phyloP scores from a whole-genome alignment of 164 flowering plant species.

The Annona cherimola region DNA sequence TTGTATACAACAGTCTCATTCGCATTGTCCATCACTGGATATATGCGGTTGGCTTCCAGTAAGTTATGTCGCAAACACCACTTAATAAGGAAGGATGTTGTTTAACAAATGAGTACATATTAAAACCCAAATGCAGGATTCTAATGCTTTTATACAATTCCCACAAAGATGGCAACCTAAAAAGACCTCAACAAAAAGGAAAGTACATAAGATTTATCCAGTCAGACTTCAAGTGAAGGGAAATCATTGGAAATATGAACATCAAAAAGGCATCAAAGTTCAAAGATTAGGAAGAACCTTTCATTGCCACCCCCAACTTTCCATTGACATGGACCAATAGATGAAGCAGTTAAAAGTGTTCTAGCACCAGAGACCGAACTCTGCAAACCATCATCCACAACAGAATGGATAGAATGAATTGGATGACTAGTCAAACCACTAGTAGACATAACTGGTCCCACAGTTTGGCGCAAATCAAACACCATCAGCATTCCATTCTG shows the following conservation, averaged over 20 bases:
- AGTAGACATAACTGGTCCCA: conserved; percentile 42
- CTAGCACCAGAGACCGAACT: conserved; percentile 26
- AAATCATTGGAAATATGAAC: not conserved
- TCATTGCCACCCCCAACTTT: conserved; percentile 38
- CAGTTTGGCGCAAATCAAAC: conserved; percentile 83
- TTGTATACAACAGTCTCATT: too few species aligned
- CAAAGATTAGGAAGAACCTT: conserved; percentile 36
- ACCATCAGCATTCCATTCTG: conserved; percentile 78
- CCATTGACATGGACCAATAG: conserved; percentile 72
- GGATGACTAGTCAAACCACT: conserved; percentile 55
- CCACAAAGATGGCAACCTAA: not conserved
- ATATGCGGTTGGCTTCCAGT: too few species aligned
- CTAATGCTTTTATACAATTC: too few species aligned
- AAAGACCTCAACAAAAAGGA: not conserved
- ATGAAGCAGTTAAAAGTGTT: conserved; percentile 65
- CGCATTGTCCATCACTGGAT: too few species aligned
- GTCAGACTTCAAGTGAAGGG: not conserved
- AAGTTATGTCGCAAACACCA: too few species aligned
- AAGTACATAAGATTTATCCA: not conserved
- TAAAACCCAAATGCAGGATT: too few species aligned
- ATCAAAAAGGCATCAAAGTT: not conserved
- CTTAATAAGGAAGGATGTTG: too few species aligned
- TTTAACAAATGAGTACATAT: too few species aligned
- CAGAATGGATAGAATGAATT: conserved; percentile 66
- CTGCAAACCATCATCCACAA: conserved; percentile 23